Evolutionary conservation across 495 filamentous ascomycete genomes (phyloP).

Genomic region (Cenococcum geophilum): DNA sequence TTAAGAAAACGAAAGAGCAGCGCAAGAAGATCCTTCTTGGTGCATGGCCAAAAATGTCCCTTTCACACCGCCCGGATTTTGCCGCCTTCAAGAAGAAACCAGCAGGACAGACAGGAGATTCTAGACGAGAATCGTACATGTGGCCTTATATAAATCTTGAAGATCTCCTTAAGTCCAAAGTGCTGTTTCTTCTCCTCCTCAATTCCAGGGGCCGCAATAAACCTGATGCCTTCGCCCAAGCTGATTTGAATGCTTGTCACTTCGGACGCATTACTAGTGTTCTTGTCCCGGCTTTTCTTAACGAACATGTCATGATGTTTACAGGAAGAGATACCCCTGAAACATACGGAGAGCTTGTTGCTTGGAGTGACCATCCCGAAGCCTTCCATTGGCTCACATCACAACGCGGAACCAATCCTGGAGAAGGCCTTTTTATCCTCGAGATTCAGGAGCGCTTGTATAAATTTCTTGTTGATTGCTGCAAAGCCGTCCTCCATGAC

Average conservation of each 20-base stretch:
- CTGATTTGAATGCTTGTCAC: conserved; percentile 35
- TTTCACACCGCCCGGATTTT: conserved; percentile 14
- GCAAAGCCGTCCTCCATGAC: conserved; percentile 43
- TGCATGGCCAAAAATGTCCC: conserved; percentile 15
- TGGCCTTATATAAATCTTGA: conserved; percentile 56
- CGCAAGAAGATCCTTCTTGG: conserved; percentile 12
- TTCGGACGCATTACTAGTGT: conserved; percentile 33
- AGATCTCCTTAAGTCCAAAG: conserved; percentile 44
- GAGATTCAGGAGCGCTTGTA: conserved; percentile 44
- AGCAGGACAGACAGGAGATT: neutral
- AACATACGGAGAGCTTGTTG: conserved; percentile 45
- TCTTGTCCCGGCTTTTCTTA: conserved; percentile 39
- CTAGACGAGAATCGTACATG: conserved; percentile 36
- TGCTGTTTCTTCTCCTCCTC: conserved; percentile 43
- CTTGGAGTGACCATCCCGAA: conserved; percentile 39
- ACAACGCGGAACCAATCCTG: conserved; percentile 35
- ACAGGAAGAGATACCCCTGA: conserved; percentile 33
- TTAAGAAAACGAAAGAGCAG: conserved; percentile 13
- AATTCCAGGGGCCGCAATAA: conserved; percentile 45
- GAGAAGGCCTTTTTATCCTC: conserved; percentile 44
- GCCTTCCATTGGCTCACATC: conserved; percentile 35
- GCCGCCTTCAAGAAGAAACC: neutral
- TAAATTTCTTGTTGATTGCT: conserved; percentile 43
- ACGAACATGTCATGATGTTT: conserved; percentile 43
- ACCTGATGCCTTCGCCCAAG: conserved; percentile 41